Conservation (phyloP, 495 filamentous ascomycete species). For the Corynascus novoguineensis region DNA sequence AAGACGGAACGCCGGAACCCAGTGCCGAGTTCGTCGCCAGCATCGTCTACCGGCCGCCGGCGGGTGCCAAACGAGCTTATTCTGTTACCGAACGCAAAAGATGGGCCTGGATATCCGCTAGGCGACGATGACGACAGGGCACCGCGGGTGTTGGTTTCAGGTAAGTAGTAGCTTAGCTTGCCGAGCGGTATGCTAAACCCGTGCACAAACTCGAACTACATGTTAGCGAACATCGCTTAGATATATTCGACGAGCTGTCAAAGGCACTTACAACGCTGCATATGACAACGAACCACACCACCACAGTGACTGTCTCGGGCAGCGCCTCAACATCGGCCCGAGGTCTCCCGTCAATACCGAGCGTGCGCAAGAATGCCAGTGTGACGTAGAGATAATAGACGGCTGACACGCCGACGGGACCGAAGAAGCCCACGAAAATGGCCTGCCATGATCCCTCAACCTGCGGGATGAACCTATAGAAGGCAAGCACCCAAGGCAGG, state of each 20-base stretch:
- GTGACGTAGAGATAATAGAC: slow-evolving; percentile 84
- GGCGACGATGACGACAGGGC: slow-evolving; percentile 14
- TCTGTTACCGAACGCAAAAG: slow-evolving; percentile 25
- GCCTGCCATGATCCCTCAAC: slow-evolving; percentile 70
- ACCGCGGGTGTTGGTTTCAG: slow-evolving; percentile 64
- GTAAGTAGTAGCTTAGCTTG: slow-evolving; percentile 75
- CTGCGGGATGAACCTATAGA: slow-evolving; percentile 74
- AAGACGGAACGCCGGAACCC: slow-evolving; percentile 40
- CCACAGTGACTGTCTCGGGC: slow-evolving; percentile 58
- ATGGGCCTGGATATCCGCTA: slow-evolving; percentile 15
- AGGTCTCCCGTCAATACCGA: slow-evolving; percentile 53
- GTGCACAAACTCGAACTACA: slow-evolving; percentile 61
- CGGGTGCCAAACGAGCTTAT: slow-evolving; percentile 23
- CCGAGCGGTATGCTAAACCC: slow-evolving; percentile 79
- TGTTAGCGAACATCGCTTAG: neutral
- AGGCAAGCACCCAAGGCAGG: slow-evolving; percentile 65
- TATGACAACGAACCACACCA: slow-evolving; percentile 82
- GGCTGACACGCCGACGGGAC: slow-evolving; percentile 88
- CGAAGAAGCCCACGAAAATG: slow-evolving; percentile 86
- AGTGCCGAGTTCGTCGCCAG: neutral
- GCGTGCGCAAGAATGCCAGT: slow-evolving; percentile 57
- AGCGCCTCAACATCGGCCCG: slow-evolving; percentile 62
- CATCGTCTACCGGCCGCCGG: neutral
- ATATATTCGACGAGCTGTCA: neutral
- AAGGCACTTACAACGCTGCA: slow-evolving; percentile 71